Conservation (phyloP, 225 moss, liverwort and hornwort species). For the Polytrichum formosum region DNA sequence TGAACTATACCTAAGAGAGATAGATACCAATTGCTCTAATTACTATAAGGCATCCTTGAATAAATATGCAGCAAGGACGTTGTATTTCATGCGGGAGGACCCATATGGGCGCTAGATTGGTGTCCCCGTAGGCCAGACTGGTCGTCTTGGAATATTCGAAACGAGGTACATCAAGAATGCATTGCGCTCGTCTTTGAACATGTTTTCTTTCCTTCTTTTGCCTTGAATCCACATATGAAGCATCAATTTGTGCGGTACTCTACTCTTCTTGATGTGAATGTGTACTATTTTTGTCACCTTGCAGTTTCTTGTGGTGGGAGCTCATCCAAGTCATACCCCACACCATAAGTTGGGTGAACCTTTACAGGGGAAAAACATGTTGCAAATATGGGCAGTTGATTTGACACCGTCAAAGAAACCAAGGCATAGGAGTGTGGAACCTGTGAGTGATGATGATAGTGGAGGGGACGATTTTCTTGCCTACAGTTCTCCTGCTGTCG, state of each 20-base stretch:
- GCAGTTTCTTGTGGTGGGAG: slow-evolving; percentile 92
- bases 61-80: slow-evolving; percentile 64
- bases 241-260: too few relatives aligned
- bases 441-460: slow-evolving; percentile 5
- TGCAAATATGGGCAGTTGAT: slow-evolving; percentile 91
- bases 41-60: not conserved
- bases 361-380: slow-evolving; percentile 61
- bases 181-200: too few relatives aligned
- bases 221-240: too few relatives aligned
- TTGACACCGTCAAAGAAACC: slow-evolving; percentile 16
- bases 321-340: slow-evolving; percentile 57
- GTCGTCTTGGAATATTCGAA: slow-evolving; percentile 31
- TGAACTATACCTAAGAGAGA: not conserved
- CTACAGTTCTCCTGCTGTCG: slow-evolving; percentile 7
- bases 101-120: slow-evolving; percentile 96
- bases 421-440: slow-evolving; percentile 6
- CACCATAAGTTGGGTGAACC: slow-evolving; percentile 79
- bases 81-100: slow-evolving; percentile 71
- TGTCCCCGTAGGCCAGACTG: slow-evolving; percentile 84
- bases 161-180: slow-evolving; percentile 26
- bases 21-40: not conserved
- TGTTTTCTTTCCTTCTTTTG: not conserved
- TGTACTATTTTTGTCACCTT: not conserved
- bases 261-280: not conserved
- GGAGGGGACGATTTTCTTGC: slow-evolving; percentile 11